phyloP scores from a whole-genome alignment of 306 rosid species.

The Sophora flavescens region DNA sequence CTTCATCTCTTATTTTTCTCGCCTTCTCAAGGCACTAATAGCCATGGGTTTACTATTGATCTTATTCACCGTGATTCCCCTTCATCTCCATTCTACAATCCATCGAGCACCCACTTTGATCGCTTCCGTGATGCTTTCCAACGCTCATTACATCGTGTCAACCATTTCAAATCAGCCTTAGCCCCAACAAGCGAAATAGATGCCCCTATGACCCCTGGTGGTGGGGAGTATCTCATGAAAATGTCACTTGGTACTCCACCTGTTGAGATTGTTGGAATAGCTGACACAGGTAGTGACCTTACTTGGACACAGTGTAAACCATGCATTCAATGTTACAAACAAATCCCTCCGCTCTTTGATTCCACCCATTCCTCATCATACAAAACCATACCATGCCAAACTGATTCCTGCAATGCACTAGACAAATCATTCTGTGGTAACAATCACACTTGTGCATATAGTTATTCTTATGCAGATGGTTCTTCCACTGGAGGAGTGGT shows the following conservation, averaged over 20 bases:
- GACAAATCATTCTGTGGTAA: neutral
- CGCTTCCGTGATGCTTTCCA: conserved; percentile 51
- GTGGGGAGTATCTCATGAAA: conserved; percentile 65
- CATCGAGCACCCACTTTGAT: conserved; percentile 43
- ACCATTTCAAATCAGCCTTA: conserved; percentile 3
- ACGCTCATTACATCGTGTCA: conserved; percentile 55
- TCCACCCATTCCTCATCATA: conserved; percentile 58
- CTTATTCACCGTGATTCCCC: conserved; percentile 66
- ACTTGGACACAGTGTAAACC: conserved; percentile 75
- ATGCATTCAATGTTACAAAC: conserved; percentile 60
- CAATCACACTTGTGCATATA: conserved; percentile 43
- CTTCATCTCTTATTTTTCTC: conserved; percentile 12
- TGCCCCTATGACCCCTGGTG: conserved; percentile 35
- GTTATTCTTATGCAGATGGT: conserved; percentile 53
- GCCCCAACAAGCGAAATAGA: neutral
- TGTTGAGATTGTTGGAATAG: conserved; percentile 50
- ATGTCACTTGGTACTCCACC: conserved; percentile 68
- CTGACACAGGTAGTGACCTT: conserved; percentile 74
- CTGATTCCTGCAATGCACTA: conserved; percentile 34
- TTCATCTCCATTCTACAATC: conserved; percentile 54
- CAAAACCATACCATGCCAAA: conserved; percentile 39
- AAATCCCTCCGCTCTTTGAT: conserved; percentile 54
- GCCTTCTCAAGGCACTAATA: neutral
- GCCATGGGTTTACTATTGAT: conserved; percentile 34
- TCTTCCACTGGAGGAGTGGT: conserved; percentile 58